Evolutionary conservation across 2,329 filamentous ascomycete species (phyloP).

Genomic region (Dactylellina leptospora): DNA sequence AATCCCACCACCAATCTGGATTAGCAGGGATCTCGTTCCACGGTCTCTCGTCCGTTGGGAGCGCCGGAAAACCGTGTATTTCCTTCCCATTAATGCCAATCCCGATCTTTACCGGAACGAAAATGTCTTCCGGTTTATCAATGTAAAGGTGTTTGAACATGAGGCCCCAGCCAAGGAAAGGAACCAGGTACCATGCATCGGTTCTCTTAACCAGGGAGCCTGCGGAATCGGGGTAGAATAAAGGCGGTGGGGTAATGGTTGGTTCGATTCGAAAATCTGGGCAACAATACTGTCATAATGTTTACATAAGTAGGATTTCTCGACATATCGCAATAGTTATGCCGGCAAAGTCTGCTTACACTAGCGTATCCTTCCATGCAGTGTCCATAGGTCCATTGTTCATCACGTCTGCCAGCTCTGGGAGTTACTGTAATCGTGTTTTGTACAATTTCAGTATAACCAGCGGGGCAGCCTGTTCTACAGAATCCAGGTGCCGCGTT

Average conservation of each 20-base stretch:
- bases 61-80: slow-evolving; percentile 8
- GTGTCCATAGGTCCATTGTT: slow-evolving; percentile 13
- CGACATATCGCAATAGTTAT: neutral
- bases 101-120: neutral
- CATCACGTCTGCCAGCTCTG: slow-evolving; percentile 9
- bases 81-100: slow-evolving; percentile 9
- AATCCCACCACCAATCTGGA: neutral
- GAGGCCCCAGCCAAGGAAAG: neutral
- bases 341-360: neutral
- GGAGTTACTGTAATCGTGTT: slow-evolving; percentile 1
- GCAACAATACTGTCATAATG: neutral
- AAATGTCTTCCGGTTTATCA: slow-evolving; percentile 3
- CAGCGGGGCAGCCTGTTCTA: slow-evolving; percentile 10
- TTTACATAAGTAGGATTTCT: neutral
- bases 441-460: slow-evolving; percentile 10
- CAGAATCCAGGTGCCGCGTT: slow-evolving; percentile 10
- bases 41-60: slow-evolving; percentile 17
- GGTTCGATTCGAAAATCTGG: neutral
- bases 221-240: neutral
- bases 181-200: neutral
- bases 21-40: neutral
- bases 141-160: neutral
- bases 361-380: slow-evolving; percentile 29
- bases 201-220: neutral
- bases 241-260: neutral